Evolutionary conservation across 2,329 filamentous ascomycete species (phyloP).

Genomic region (Botrytis paeoniae): DNA sequence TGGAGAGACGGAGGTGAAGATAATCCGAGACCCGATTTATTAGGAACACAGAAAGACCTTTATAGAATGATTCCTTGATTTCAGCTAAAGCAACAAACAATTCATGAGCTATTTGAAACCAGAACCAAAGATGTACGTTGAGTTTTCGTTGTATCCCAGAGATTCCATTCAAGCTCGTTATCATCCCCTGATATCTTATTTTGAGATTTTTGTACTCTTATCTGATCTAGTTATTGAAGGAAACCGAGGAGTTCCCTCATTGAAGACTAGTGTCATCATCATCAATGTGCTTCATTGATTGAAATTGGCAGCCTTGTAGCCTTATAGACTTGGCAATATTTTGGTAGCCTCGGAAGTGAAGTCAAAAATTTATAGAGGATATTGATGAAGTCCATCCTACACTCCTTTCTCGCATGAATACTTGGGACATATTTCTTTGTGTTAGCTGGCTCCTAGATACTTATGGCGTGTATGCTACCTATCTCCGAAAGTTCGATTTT

Average conservation of each 20-base stretch:
- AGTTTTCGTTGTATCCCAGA: neutral
- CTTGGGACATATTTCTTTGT: neutral
- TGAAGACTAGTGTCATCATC: conserved; percentile 15
- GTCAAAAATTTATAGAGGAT: neutral
- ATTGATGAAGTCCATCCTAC: neutral
- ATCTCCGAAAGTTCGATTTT: neutral
- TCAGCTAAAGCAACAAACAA: conserved; percentile 12
- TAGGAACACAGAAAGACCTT: conserved; percentile 10
- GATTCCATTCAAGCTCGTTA: neutral
- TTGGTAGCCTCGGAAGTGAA: conserved; percentile 7
- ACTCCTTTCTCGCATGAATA: neutral
- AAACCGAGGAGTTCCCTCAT: conserved; percentile 7
- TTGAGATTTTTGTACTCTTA: neutral
- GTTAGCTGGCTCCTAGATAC: neutral
- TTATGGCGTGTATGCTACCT: neutral
- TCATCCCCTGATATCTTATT: neutral
- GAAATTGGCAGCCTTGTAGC: conserved; percentile 14
- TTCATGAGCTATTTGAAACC: conserved; percentile 12
- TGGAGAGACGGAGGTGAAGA: conserved; percentile 11
- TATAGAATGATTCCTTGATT: conserved; percentile 6
- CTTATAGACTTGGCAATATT: neutral
- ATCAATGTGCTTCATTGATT: neutral
- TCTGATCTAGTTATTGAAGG: conserved; percentile 8
- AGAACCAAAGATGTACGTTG: conserved; percentile 15
- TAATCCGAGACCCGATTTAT: conserved; percentile 13